Evolutionary conservation across 805 yeast genomes (phyloP).

Genomic region (Candida peoriensis): DNA sequence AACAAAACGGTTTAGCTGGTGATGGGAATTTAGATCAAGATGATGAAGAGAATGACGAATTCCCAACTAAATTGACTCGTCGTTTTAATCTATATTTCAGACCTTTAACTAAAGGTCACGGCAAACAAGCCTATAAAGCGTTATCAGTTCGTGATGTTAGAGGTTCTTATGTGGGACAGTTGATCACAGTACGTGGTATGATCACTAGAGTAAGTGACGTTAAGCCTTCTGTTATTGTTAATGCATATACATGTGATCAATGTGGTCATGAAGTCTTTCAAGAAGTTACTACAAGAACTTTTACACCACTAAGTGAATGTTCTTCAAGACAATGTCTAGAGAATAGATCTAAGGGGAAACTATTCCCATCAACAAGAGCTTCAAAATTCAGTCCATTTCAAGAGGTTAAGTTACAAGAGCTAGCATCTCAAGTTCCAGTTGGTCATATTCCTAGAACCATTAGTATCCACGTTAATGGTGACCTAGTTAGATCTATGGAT

Average conservation of each 20-base stretch:
- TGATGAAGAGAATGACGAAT: slow-evolving; percentile 39
- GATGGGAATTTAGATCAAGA: slow-evolving; percentile 25
- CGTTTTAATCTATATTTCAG: slow-evolving; percentile 83
- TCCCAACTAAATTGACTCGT: slow-evolving; percentile 83
- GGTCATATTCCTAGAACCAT: slow-evolving; percentile 94
- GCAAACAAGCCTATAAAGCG: slow-evolving; percentile 38
- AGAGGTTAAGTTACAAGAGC: slow-evolving; percentile 91
- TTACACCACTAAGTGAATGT: slow-evolving; percentile 86
- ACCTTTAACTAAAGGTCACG: slow-evolving; percentile 50
- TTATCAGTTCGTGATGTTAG: slow-evolving; percentile 86
- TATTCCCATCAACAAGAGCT: slow-evolving; percentile 91
- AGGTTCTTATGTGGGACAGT: slow-evolving; percentile 78
- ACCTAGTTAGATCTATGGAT: slow-evolving; percentile 74
- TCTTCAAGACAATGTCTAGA: slow-evolving; percentile 72
- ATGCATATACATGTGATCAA: slow-evolving; percentile 95
- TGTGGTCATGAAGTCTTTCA: slow-evolving; percentile 97
- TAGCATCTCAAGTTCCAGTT: slow-evolving; percentile 94
- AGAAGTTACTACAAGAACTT: slow-evolving; percentile 80
- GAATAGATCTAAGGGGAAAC: slow-evolving; percentile 81
- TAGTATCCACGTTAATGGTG: slow-evolving; percentile 86
- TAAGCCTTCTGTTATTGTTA: slow-evolving; percentile 84
- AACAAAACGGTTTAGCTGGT: slow-evolving; percentile 31
- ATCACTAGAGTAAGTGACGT: slow-evolving; percentile 95
- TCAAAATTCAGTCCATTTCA: slow-evolving; percentile 94
- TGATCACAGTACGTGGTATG: slow-evolving; percentile 89